Conservation (phyloP, 768 basidiomycete species). For the Collybiopsis luxurians region DNA sequence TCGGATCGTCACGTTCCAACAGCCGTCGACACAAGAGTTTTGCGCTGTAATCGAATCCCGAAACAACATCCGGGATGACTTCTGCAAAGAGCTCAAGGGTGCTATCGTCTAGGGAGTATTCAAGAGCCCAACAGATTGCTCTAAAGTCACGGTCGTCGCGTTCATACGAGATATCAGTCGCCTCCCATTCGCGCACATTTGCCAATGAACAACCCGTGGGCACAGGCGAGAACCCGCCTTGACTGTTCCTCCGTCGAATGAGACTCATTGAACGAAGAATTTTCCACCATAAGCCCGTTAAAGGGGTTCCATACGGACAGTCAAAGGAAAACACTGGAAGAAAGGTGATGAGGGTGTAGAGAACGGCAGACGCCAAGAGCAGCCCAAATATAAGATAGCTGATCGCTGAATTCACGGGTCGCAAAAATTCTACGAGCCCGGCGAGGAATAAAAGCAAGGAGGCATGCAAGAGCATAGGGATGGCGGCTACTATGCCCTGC, state of each 20-base stretch:
- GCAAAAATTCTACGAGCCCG: conserved; percentile 43
- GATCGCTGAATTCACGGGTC: conserved; percentile 30
- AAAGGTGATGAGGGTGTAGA: conserved; percentile 12
- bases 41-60: conserved; percentile 35
- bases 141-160: conserved; percentile 37
- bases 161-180: conserved; percentile 27
- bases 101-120: conserved; percentile 29
- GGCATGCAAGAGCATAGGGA: conserved; percentile 46
- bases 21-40: conserved; percentile 33
- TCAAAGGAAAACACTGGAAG: conserved; percentile 9
- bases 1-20: conserved; percentile 26
- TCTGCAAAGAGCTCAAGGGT: conserved; percentile 35
- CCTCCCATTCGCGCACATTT: conserved; percentile 31
- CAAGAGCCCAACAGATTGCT: conserved; percentile 38
- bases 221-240: conserved; percentile 15
- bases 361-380: neutral
- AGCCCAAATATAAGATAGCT: conserved; percentile 5
- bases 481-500: conserved; percentile 33
- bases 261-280: conserved; percentile 23
- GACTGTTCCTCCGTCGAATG: conserved; percentile 21
- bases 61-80: conserved; percentile 31
- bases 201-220: conserved; percentile 18
- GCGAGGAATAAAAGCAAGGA: conserved; percentile 51
- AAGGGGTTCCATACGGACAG: conserved; percentile 13
- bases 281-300: conserved; percentile 10